Conservation (phyloP, 1,284 basidiomycete genomes). For the Cryptococcus sp. region DNA sequence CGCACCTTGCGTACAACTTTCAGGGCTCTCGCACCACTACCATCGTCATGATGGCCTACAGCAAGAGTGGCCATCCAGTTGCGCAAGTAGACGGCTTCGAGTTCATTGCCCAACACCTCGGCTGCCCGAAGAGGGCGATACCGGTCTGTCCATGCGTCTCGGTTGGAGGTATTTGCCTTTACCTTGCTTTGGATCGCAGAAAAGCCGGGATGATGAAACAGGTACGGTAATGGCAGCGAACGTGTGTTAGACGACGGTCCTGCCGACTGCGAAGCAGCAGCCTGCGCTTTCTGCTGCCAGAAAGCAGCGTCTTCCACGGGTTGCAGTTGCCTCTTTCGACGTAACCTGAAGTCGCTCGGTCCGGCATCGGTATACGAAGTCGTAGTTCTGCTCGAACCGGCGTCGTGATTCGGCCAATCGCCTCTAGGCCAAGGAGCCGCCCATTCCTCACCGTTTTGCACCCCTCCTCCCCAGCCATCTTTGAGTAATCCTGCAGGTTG, state of each 20-base stretch:
- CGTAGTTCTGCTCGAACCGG: neutral
- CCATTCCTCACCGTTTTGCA: slow-evolving; percentile 37
- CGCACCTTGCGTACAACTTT: slow-evolving; percentile 43
- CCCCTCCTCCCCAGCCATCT: slow-evolving; percentile 42
- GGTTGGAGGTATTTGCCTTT: slow-evolving; percentile 27
- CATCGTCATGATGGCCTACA: slow-evolving; percentile 44
- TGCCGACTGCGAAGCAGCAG: neutral
- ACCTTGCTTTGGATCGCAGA: slow-evolving; percentile 15
- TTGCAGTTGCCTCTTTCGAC: neutral
- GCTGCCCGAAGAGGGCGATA: slow-evolving; percentile 72
- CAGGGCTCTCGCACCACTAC: slow-evolving; percentile 11
- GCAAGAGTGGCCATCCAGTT: slow-evolving; percentile 79
- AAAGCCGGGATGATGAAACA: slow-evolving; percentile 37
- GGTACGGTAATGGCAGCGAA: slow-evolving; percentile 7
- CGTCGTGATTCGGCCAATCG: slow-evolving; percentile 27
- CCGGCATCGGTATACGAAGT: neutral
- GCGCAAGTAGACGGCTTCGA: slow-evolving; percentile 69
- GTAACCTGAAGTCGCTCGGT: neutral
- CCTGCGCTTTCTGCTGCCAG: slow-evolving; percentile 1
- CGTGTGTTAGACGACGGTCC: neutral
- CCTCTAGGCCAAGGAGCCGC: slow-evolving; percentile 30
- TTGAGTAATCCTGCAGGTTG: slow-evolving; percentile 19
- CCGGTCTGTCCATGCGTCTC: slow-evolving; percentile 69
- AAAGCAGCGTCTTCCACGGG: slow-evolving; percentile 6
- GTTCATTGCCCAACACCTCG: slow-evolving; percentile 80